These are phyloP conservation scores for Straminergon stramineum DNA, from an alignment of 225 moss, liverwort and hornwort genomes.

Conservation along the genomic window DNA sequence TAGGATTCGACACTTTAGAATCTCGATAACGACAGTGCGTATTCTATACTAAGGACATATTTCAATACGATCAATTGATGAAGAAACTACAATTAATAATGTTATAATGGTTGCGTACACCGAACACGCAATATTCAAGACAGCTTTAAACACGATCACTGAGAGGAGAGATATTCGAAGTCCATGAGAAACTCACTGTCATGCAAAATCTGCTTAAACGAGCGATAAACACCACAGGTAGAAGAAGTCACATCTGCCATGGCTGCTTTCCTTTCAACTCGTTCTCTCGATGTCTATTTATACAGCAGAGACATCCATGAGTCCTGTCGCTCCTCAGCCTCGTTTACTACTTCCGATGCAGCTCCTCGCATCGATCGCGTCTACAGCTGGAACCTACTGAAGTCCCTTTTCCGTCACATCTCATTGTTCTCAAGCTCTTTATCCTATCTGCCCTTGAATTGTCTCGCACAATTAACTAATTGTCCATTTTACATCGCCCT, in stretches of 20 bases:
- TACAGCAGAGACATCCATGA: background rate
- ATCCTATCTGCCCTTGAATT: background rate
- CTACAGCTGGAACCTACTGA: background rate
- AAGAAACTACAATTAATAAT: background rate
- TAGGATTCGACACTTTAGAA: background rate
- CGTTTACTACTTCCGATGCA: background rate
- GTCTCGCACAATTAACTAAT: background rate
- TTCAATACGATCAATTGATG: background rate
- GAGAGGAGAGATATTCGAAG: background rate
- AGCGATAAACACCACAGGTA: slow-evolving; percentile 17
- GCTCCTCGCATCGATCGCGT: background rate
- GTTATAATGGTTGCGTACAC: background rate
- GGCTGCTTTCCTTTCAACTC: background rate
- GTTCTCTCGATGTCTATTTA: background rate
- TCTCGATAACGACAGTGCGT: background rate
- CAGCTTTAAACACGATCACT: background rate
- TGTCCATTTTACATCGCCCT: background rate
- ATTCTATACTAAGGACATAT: background rate
- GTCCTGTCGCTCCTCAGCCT: background rate
- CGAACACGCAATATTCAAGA: background rate
- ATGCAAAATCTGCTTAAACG: slow-evolving; percentile 35
- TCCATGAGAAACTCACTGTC: slow-evolving; percentile 32
- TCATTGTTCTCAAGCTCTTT: background rate
- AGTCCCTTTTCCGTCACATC: background rate
- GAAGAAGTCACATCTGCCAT: slow-evolving; percentile 27